Percentiles rank a stretch among this genome's conserved stretches.
Evolutionary conservation across 495 filamentous ascomycete species (phyloP).

Genomic region (Cudoniella acicularis): DNA sequence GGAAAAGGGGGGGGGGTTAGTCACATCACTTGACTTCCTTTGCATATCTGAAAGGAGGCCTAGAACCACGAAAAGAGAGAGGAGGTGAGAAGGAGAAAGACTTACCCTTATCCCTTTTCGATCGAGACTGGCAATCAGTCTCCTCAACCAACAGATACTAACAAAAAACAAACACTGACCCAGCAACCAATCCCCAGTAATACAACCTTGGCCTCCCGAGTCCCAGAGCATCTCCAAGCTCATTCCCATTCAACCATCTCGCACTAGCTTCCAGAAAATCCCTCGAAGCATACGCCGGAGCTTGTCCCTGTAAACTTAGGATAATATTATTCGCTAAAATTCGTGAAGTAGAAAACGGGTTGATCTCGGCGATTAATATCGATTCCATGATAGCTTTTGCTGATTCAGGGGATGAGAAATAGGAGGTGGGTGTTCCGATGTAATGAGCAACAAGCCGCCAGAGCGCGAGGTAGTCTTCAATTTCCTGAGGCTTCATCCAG

Average conservation of each 20-base stretch:
- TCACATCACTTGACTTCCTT: too few relatives aligned
- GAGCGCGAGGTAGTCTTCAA: conserved; percentile 65
- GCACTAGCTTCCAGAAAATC: conserved; percentile 64
- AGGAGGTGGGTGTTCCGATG: conserved; percentile 61
- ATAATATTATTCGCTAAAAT: conserved; percentile 74
- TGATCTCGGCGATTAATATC: conserved; percentile 56
- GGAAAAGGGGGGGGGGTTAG: neutral
- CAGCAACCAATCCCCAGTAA: conserved; percentile 57
- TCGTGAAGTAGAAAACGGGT: conserved; percentile 56
- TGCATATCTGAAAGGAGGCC: too few relatives aligned
- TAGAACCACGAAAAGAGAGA: neutral
- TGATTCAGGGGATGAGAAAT: conserved; percentile 48
- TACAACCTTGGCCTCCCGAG: conserved; percentile 53
- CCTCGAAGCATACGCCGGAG: conserved; percentile 58
- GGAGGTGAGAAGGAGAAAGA: neutral
- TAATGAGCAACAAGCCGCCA: conserved; percentile 74
- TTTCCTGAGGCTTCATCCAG: conserved; percentile 57
- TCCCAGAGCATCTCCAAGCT: conserved; percentile 56
- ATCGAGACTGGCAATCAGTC: conserved; percentile 56
- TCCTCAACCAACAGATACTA: conserved; percentile 47
- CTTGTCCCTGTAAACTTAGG: conserved; percentile 53
- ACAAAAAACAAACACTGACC: conserved; percentile 68
- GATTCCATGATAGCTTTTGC: conserved; percentile 64
- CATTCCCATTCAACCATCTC: conserved; percentile 65
- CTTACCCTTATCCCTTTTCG: conserved; percentile 48